Evolutionary conservation across 169 alveolate genomes (phyloP), one percentile per base, ranked within the genome.

Genomic region (Plasmodium inui): DNA sequence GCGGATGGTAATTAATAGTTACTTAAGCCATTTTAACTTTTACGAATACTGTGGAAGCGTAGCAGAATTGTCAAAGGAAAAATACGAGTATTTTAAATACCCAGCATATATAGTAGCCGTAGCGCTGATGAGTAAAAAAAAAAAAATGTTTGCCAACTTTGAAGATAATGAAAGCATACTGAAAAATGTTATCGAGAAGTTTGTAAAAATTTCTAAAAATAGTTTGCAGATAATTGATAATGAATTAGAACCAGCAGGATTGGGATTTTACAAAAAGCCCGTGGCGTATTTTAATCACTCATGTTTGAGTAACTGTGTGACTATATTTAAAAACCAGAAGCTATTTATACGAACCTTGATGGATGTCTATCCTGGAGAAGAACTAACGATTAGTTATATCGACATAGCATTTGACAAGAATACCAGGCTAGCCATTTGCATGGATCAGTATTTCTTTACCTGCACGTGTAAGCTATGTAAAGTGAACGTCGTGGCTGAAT

Each of bases 321-420:
- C 93, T 46, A 78, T 86, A 32, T 86, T 86, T 53, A 76, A 78
- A 86, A 86, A 86, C 67, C 93, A 86, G 14, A 86, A 76, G 70
- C 3, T 86, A 12, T 86, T 30, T 46, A 86, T 86, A 32, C 53
- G 86, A 50, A 86, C 93, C 12, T 55, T 86, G 81, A 41, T 86
- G 71, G 93, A 86, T 86, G 61, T 86, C 34, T 86, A 86, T 86
- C 93, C 93, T 22, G 93, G 93, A 14, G 93, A 86, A 67, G 93
- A 86, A 30, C 81, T 86, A 46, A 86, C 93, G 2, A 86, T 86
- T 12, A 86, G 93, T 37, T 86, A 86, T 70, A 34, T 86, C 19
- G 93, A 86, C 3, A 76, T 86, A 30, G 93, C 93, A 19, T 86
- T 86, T 53, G 93, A 86, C 28, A 32, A 57, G 53, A 76, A 74